Evolutionary conservation across 2,329 filamentous ascomycete species (phyloP).

Genomic region (Botryotinia narcissicola): DNA sequence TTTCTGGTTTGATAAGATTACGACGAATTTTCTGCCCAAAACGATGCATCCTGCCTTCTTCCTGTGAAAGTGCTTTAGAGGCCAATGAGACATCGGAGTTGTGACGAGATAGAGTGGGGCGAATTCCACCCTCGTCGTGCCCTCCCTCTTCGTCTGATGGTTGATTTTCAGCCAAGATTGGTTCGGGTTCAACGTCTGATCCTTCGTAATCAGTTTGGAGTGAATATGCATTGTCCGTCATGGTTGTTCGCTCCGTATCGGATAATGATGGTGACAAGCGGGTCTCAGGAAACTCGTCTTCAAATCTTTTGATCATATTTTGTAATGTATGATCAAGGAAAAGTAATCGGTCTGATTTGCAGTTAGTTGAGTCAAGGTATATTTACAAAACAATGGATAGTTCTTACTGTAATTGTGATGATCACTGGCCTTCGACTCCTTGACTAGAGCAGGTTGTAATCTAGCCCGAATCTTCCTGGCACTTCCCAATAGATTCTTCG

Average conservation of each 20-base stretch:
- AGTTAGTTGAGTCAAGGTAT: slow-evolving; percentile 11
- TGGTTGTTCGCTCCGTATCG: slow-evolving; percentile 12
- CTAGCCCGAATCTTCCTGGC: slow-evolving; percentile 84
- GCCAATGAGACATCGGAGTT: slow-evolving; percentile 68
- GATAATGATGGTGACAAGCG: slow-evolving; percentile 43
- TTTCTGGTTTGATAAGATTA: slow-evolving; percentile 53
- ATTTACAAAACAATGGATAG: neutral
- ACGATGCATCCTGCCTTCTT: slow-evolving; percentile 69
- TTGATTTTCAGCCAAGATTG: slow-evolving; percentile 32
- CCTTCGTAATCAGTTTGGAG: slow-evolving; percentile 22
- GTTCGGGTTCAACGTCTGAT: slow-evolving; percentile 30
- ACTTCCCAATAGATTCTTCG: slow-evolving; percentile 80
- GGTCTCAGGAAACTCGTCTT: slow-evolving; percentile 93
- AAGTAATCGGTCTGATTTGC: slow-evolving; percentile 61
- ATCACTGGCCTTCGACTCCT: slow-evolving; percentile 68
- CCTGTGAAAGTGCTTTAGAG: slow-evolving; percentile 60
- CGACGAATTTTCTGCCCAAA: slow-evolving; percentile 65
- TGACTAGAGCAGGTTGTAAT: slow-evolving; percentile 77
- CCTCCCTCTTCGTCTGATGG: slow-evolving; percentile 43
- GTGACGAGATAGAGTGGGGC: slow-evolving; percentile 52
- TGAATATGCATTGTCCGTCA: slow-evolving; percentile 16
- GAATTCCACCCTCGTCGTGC: slow-evolving; percentile 40
- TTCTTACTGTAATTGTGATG: slow-evolving; percentile 74
- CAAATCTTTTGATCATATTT: slow-evolving; percentile 91
- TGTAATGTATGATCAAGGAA: slow-evolving; percentile 88